phyloP scores from a whole-genome alignment of 2,329 filamentous ascomycete species.

The Cyphellophora attinorum region DNA sequence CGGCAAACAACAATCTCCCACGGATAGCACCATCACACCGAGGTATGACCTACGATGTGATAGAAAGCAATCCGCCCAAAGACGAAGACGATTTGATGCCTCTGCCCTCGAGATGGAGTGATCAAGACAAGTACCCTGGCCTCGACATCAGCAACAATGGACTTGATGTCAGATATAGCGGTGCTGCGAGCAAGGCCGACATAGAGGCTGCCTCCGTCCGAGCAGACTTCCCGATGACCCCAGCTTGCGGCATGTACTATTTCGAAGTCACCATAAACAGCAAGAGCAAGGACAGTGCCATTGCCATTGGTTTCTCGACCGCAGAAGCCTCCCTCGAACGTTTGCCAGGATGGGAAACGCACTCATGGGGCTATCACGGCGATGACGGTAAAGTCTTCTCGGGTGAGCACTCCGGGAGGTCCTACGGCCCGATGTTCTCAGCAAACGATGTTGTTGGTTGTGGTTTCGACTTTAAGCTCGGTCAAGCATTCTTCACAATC shows the following conservation, averaged over 20 bases:
- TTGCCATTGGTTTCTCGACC: constrained; percentile 52
- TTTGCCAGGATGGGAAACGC: constrained; percentile 56
- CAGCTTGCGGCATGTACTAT: constrained; percentile 89
- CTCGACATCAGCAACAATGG: constrained; percentile 69
- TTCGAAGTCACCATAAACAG: constrained; percentile 65
- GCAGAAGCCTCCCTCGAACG: constrained; percentile 49
- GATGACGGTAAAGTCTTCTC: constrained; percentile 57
- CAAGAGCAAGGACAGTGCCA: constrained; percentile 53
- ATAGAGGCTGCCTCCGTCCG: constrained; percentile 75
- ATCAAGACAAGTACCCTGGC: constrained; percentile 60
- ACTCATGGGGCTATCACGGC: constrained; percentile 58
- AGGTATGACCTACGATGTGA: constrained; percentile 73
- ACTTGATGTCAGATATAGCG: constrained; percentile 56
- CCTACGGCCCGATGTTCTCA: constrained; percentile 52
- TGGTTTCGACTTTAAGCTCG: constrained; percentile 54
- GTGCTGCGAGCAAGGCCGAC: constrained; percentile 48
- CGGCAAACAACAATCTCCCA: constrained; percentile 41
- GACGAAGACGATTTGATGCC: constrained; percentile 57
- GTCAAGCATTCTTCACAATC: constrained; percentile 56
- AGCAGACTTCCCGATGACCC: constrained; percentile 76
- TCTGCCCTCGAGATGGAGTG: constrained; percentile 75
- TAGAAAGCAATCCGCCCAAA: constrained; percentile 59
- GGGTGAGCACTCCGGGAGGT: constrained; percentile 45
- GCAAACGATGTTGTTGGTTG: constrained; percentile 54
- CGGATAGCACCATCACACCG: constrained; percentile 56